Evolutionary conservation across 768 basidiomycete species (phyloP), one percentile per base, ranked within the genome.

Genomic region (Termitomyces bulborhizus): DNA sequence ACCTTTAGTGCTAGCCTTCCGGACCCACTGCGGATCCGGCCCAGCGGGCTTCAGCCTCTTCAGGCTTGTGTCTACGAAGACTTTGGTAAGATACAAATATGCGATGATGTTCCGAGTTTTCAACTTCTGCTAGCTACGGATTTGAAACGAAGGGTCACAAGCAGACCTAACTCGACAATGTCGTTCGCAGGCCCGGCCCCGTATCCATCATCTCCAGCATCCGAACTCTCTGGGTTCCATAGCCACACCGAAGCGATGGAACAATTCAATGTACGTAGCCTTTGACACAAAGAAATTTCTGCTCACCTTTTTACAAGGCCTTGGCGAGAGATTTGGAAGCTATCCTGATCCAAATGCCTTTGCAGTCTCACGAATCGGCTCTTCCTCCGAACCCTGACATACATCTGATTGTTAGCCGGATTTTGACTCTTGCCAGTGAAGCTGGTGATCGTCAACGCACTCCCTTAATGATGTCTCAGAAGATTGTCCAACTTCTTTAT

Each of bases 11-110:
- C 78, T 3, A 81, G 74, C 51, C 79, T 99, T 42, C 97, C 97
- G 3, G 94, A 98, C 62, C 86, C 90, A 27, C 75, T 99, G 46
- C 84, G 94, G 37, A 82, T 98, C 68, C 89, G 90, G 64, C 76
- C 84, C 11, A 83, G 76, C 43, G 97, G 97, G 39, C 74, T 99
- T 9, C 87, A 91, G 58, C 74, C 80, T 18, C 82, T 85, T 60
- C 97, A 99, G 69, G 72, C 85, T 36, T 81, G 83, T 46, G 93
- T 99, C 11, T 99, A 99, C 70, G 94, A 98, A 62, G 97, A 99
- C 66, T 98, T 99, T 60, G 87, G 93, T 83, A 64, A 61, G 72
- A 31, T 24, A 15, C 16, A 15, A 26, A 3, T 24, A n/a, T 12
- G 15, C 16, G 1, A 2, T 27, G 6, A 5, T 41, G 27, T 31